Evolutionary conservation across 1,139 yeast species (phyloP), one percentile per base, ranked within the genome.

Genomic region (Taphrina deformans): DNA sequence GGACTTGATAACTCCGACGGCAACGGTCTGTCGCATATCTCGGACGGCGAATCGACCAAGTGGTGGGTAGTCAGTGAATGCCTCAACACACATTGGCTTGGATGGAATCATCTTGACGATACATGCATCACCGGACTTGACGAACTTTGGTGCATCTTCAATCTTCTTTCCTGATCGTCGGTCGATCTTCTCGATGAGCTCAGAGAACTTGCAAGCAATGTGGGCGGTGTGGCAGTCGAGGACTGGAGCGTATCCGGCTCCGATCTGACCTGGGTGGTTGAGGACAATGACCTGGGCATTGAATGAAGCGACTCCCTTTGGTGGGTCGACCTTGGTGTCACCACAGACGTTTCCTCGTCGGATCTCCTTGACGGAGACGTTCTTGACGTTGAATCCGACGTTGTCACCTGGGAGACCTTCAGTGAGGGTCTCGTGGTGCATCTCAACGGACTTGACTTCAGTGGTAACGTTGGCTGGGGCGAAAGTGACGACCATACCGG

Each of bases 21-120:
- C 97, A 77, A 92, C 98, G 75, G 97, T 91, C 84, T 90, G 97
- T 88, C 97, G 89, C 97, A 91, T 91, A 83, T 91, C 97, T 88
- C 97, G 93, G 86, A 91, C 97, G 79, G 97, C 97, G 85, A 91
- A 91, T 87, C 97, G 90, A 81, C 97, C 97, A 80, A 90, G 88
- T 80, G 97, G 97, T 83, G 97, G 96, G 92, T 89, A 90, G 82
- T 89, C 93, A 78, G 95, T 84, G 95, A 87, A 89, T 77, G 96
- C 85, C 86, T 89, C 96, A 80, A 89, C 96, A 84, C 95, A 89
- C 96, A 89, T 87, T 80, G 96, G 96, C 89, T 89, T 89, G 81
- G 95, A 83, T 81, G 96, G 96, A 74, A 88, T 82, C 86, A 89
- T 85, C 85, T 85, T 88, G 79, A 88, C 96, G 77, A 88, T 87